Base-by-base conservation (phyloP, 768 basidiomycete genomes). In the Mycena haematopus region DNA sequence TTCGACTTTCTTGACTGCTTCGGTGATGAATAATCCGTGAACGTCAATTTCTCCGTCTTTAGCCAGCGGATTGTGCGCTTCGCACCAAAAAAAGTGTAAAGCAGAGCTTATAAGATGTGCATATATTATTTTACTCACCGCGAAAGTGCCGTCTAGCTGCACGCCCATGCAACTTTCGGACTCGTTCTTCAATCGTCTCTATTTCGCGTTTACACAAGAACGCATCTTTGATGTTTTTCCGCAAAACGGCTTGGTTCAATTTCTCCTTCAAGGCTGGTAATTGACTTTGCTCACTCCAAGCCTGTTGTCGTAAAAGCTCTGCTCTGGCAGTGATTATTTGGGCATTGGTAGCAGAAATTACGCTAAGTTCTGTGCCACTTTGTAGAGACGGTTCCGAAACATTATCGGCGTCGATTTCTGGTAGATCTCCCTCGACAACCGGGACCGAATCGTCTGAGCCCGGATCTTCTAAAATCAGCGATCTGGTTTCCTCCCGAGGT, bases 1-100 rank as follows among this genome's bases (percentile, higher is more conserved):
- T 66, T 84, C 82, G 8, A 80, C 81, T 22, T 70, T 73, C 36
- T 75, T 73, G 40, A 84, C 72, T 5, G 84, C 84, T 69, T 85
- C 84, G 0, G 69, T 69, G 0, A 80, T 76, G 25, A 81, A 77
- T 31, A 84, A 73, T 13, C 82, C 82, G 66, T 85, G 83, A 9
- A 85, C 78, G 62, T 85, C 84, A 40, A 85, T 76, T 19, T 74
- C 77, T 29, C 72, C 63, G 1, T 74, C 70, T 25, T 71, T 73
- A 31, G 69, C 72, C 19, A 73, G 58, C 42, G 72, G 69, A 65
- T 84, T 83, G 36, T 75, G 75, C 42, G 81, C 81, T 82, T 63
- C 40, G 44, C 47, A 53, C 27, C 3, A 58, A 35, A 45, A 42
- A 36, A 33, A 25, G 31, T 60, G n/a, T 21, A n/a, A 42, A 62